Percentiles rank a stretch among this genome's conserved stretches.
These are phyloP conservation scores for Rhodotorula babjevae DNA, from an alignment of 768 basidiomycete genomes.

Conservation along the genomic window DNA sequence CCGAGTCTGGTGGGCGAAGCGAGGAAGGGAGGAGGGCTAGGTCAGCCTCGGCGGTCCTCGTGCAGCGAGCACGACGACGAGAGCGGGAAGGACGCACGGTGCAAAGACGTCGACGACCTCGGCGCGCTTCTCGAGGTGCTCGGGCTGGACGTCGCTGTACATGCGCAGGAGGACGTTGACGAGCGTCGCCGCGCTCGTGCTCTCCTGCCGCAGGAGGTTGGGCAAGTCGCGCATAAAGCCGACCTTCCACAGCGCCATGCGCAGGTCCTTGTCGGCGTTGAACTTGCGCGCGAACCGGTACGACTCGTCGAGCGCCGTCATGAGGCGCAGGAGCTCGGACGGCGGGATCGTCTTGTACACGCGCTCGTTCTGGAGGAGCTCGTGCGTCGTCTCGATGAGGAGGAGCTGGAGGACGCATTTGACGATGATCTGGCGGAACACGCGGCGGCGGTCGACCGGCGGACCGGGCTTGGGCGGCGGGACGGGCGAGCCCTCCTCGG, in stretches of 20 bases:
- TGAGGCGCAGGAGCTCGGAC: conserved; percentile 82
- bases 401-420: conserved; percentile 97
- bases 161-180: conserved; percentile 86
- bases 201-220: conserved; percentile 95
- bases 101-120: conserved; percentile 69
- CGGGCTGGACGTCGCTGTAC: conserved; percentile 86
- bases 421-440: conserved; percentile 98
- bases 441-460: conserved; percentile 39
- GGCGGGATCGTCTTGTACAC: conserved; percentile 93
- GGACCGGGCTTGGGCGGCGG: conserved; percentile 23
- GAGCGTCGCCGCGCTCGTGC: conserved; percentile 88
- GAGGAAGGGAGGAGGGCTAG: conserved; percentile 64
- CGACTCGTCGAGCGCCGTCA: conserved; percentile 92
- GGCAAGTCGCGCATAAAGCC: conserved; percentile 99
- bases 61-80: background rate
- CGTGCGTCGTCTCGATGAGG: conserved; percentile 94
- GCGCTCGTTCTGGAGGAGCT: conserved; percentile 82
- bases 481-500: conserved; percentile 6
- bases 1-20: conserved; percentile 59
- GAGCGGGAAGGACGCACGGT: conserved; percentile 55
- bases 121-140: conserved; percentile 56
- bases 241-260: conserved; percentile 98
- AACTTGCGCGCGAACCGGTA: conserved; percentile 96
- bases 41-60: conserved; percentile 28
- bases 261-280: conserved; percentile 95